phyloP scores from a whole-genome alignment of 1,284 basidiomycete genomes.

The Cutaneotrichosporon cutaneum region DNA sequence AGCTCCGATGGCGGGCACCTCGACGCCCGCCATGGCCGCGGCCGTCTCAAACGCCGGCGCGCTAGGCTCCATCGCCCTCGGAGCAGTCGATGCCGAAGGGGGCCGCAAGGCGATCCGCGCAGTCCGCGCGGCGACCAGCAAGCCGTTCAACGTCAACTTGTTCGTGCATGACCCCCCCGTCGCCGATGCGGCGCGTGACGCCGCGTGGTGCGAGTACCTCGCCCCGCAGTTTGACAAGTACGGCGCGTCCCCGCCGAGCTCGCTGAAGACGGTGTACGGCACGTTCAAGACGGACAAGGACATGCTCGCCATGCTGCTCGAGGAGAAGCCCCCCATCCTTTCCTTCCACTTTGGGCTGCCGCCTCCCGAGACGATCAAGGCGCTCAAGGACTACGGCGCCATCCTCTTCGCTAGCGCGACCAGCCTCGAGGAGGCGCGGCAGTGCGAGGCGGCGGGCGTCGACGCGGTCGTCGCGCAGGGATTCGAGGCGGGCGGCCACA shows the following conservation, averaged over 20 bases:
- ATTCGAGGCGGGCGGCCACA: constrained; percentile 44
- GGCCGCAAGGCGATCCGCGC: constrained; percentile 33
- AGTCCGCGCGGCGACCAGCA: constrained; percentile 23
- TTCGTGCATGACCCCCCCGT: constrained; percentile 29
- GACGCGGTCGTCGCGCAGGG: constrained; percentile 46
- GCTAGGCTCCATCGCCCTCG: constrained; percentile 44
- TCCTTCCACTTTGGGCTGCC: constrained; percentile 49
- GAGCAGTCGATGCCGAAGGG: constrained; percentile 23
- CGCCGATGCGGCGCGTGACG: constrained; percentile 17
- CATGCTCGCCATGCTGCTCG: constrained; percentile 36
- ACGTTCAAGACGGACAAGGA: constrained; percentile 34
- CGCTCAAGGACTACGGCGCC: constrained; percentile 29
- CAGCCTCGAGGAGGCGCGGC: constrained; percentile 31
- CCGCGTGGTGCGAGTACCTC: constrained; percentile 32
- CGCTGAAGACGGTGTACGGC: constrained; percentile 32
- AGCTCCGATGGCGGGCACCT: constrained; percentile 46
- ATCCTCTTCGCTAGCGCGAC: constrained; percentile 38
- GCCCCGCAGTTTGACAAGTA: constrained; percentile 27
- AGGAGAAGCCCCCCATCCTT: constrained; percentile 34
- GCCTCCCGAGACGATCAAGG: constrained; percentile 13
- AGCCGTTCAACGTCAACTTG: constrained; percentile 44
- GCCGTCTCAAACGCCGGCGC: constrained; percentile 46
- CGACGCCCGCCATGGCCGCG: constrained; percentile 42
- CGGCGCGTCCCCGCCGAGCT: constrained; percentile 26
- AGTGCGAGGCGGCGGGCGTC: constrained; percentile 30